These are phyloP conservation scores for Bocquillonia castaneifolia DNA, from an alignment of 441 rosid species.

Conservation along the genomic window DNA sequence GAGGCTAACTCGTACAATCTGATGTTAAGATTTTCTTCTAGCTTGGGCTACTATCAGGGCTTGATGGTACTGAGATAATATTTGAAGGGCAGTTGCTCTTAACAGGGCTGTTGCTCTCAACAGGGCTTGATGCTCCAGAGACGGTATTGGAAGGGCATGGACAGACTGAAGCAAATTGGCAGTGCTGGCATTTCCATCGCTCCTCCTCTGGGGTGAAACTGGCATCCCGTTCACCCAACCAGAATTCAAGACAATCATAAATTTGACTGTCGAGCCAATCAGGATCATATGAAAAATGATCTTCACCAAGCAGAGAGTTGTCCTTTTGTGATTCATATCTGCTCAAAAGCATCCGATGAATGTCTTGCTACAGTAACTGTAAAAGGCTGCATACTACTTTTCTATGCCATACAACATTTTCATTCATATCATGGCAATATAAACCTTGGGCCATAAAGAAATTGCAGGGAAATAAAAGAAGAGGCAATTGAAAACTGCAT, in stretches of 20 bases:
- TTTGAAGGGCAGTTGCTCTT: constrained; percentile 31
- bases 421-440: neutral
- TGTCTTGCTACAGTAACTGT: neutral
- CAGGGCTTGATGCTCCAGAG: constrained; percentile 5
- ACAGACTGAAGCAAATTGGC: constrained; percentile 50
- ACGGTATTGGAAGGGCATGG: constrained; percentile 25
- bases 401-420: neutral
- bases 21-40: constrained; percentile 4
- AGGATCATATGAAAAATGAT: constrained; percentile 42
- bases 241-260: constrained; percentile 43
- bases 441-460: neutral
- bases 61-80: constrained; percentile 12
- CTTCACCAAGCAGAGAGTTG: constrained; percentile 61
- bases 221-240: constrained; percentile 63
- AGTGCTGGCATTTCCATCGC: constrained; percentile 74
- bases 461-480: neutral
- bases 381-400: neutral
- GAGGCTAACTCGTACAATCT: neutral
- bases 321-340: constrained; percentile 78
- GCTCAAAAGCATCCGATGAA: neutral
- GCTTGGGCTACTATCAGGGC: neutral
- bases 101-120: neutral
- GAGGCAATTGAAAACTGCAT: neutral
- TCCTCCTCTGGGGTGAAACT: constrained; percentile 57
- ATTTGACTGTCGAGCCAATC: constrained; percentile 49